These are phyloP conservation scores for Coemansia sp. DNA, from an alignment of 192 early-diverging fungal genomes.

Conservation along the genomic window DNA sequence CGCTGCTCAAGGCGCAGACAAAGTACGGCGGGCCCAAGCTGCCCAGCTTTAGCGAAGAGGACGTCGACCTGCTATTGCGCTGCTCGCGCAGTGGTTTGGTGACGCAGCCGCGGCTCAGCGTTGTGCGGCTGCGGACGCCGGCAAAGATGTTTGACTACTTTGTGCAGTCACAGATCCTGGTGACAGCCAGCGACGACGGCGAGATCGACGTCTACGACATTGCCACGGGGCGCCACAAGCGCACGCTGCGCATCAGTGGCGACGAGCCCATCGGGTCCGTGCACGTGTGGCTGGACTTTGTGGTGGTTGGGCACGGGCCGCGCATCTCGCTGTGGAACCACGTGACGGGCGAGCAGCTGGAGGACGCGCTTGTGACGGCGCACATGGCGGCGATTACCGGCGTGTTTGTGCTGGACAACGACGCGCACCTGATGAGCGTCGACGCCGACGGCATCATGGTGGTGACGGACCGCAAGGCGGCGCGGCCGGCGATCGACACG, in stretches of 20 bases:
- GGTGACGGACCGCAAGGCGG: slow-evolving; percentile 22
- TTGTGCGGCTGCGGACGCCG: slow-evolving; percentile 10
- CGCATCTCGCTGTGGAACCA: slow-evolving; percentile 43
- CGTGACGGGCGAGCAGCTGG: slow-evolving; percentile 31
- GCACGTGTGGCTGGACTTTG: slow-evolving; percentile 45
- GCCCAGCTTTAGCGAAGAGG: slow-evolving; percentile 15
- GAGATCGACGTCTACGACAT: slow-evolving; percentile 41
- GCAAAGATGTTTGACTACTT: slow-evolving; percentile 43
- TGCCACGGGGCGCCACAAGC: slow-evolving; percentile 11
- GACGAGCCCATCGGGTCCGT: slow-evolving; percentile 15
- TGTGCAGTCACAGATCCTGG: slow-evolving; percentile 18
- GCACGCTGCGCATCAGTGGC: slow-evolving; percentile 9
- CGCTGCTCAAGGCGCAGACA: slow-evolving; percentile 20
- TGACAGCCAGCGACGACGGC: slow-evolving; percentile 8
- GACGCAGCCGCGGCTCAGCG: slow-evolving; percentile 1
- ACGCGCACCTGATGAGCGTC: slow-evolving; percentile 37
- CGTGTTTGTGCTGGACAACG: slow-evolving; percentile 48
- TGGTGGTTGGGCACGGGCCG: slow-evolving; percentile 37
- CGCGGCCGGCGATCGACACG: slow-evolving; percentile 13
- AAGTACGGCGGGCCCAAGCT: slow-evolving; percentile 24
- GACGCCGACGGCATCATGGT: slow-evolving; percentile 36
- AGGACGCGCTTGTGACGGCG: slow-evolving; percentile 25
- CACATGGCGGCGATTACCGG: slow-evolving; percentile 31
- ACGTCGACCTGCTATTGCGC: slow-evolving; percentile 17
- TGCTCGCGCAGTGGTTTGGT: slow-evolving; percentile 16